A percentile compares a stretch with the other conserved stretches of the same genome.
phyloP scores from a whole-genome alignment of 2,329 filamentous ascomycete genomes.

The Sporothrix curviconia region DNA sequence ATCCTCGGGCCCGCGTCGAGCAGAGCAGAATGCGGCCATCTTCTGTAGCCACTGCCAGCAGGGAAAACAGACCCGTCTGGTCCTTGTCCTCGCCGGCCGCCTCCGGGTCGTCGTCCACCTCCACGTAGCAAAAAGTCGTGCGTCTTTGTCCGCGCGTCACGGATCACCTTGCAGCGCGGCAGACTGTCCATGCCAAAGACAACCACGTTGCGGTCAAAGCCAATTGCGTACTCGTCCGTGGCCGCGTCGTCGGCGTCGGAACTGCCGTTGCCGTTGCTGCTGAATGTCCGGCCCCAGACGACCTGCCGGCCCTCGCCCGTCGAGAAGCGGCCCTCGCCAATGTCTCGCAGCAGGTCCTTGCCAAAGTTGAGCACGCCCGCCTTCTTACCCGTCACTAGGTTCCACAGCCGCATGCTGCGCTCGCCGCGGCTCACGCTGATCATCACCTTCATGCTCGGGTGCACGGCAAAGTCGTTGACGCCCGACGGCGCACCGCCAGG shows the following conservation, averaged over 20 bases:
- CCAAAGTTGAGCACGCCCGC: conserved; percentile 86
- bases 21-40: conserved; percentile 84
- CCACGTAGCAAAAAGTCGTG: conserved; percentile 73
- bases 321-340: conserved; percentile 64
- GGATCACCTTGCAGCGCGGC: conserved; percentile 66
- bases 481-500: conserved; percentile 76
- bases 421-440: conserved; percentile 86
- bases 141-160: conserved; percentile 66
- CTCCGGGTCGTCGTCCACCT: conserved; percentile 43
- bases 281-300: conserved; percentile 52
- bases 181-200: conserved; percentile 86
- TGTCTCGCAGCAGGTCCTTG: conserved; percentile 62
- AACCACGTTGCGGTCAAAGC: conserved; percentile 77
- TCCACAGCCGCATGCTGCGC: conserved; percentile 89
- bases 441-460: conserved; percentile 96
- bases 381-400: conserved; percentile 92
- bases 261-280: background rate
- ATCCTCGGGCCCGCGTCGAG: conserved; percentile 53
- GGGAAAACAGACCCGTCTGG: conserved; percentile 19
- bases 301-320: conserved; percentile 79
- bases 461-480: conserved; percentile 90
- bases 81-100: background rate
- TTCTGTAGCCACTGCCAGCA: conserved; percentile 78
- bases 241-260: conserved; percentile 49
- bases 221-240: conserved; percentile 78